Evolutionary conservation across 2,329 filamentous ascomycete species (phyloP), one percentile per base, ranked within the genome.

Genomic region (Tricladium varicosporioides): DNA sequence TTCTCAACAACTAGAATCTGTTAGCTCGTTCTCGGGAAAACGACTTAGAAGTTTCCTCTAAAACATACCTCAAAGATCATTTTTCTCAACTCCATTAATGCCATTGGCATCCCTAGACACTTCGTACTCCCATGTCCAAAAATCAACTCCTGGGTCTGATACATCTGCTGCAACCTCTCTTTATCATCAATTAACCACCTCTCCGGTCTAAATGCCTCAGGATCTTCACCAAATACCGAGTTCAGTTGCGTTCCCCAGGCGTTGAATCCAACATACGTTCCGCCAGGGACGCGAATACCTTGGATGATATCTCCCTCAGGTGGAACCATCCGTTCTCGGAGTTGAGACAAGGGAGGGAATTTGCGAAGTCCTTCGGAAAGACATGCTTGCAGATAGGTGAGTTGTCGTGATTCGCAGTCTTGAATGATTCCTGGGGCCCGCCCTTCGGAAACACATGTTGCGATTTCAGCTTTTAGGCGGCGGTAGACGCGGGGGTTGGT

Each of bases 301-400:
- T 60, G 55, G 9, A 60, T 40, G 15, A 33, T 56, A 45, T 62
- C 63, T 7, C 65, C 65, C n/a, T 54, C 57, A 8, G 58, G 45
- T 15, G 65, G 65, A 0, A 53, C 53, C 1, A 71, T 61, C 1
- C 62, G 51, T 0, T 61, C 50, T 1, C 62, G 19, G 58, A 59
- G 22, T 65, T 69, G 36, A 66, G 70, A 44, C 46, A 76, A 72
- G 0, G 78, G 77, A 1, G 78, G 75, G 58, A 72, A 74, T 18
- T 80, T 71, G 0, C 80, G 72, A 15, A 81, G 66, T 0, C 74
- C 75, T 61, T 82, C 80, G 50, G 75, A 75, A 42, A 82, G 74
- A 5, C 77, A 75, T 0, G 80, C 80, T 59, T 78, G 75, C 7
- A 83, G 70, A 57, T 80, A 82, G 0, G 74, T 72, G 5, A 81